Base-by-base conservation (phyloP, 2,329 filamentous ascomycete species). In the Ophiostoma tasmaniense region DNA sequence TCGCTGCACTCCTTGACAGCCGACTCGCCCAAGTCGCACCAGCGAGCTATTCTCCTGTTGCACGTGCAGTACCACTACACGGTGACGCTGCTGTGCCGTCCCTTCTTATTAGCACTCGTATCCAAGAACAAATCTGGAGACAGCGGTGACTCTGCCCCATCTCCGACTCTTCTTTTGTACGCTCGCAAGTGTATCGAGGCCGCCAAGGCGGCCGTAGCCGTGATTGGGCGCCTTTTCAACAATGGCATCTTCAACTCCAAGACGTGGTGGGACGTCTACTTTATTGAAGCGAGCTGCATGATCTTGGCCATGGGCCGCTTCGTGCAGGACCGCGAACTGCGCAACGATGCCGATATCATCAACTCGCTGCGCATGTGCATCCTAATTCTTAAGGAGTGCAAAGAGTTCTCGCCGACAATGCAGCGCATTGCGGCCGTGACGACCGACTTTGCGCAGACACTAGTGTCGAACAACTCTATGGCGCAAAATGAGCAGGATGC, bases 41-140 rank as follows among this genome's bases (percentile, higher is more conserved):
- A 72, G 69, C 74, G 75, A 7, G 72, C 73, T 2, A 72, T 79
- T 2, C 67, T 80, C 13, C 74, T 80, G 39, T 71, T 81, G n/a
- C 79, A 81, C 67, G 74, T 75, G 7, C 73, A 78, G 67, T 78
- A 79, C 71, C 77, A 76, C 28, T 73, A 76, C 61, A 69, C 71
- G 0, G 69, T 76, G 4, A 72, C 69, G 22, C 74, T 76, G 61
- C 70, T 76, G 22, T 74, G 73, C 7, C 73, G 75, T 1, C 75
- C 75, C 5, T 76, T 75, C 67, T 70, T 77, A 69, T 70, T 76
- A 22, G 72, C 72, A 2, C 55, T 70, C 33, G 68, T 69, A 37
- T 52, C 71, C 10, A 55, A 35, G 39, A 68, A 68, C 28, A 59
- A 64, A 45, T 22, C 62, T 1, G 59, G 22, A 20, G 33, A 59